Evolutionary conservation across 352 stramenopile genomes (phyloP).

Genomic region (Phytophthora pinifolia): DNA sequence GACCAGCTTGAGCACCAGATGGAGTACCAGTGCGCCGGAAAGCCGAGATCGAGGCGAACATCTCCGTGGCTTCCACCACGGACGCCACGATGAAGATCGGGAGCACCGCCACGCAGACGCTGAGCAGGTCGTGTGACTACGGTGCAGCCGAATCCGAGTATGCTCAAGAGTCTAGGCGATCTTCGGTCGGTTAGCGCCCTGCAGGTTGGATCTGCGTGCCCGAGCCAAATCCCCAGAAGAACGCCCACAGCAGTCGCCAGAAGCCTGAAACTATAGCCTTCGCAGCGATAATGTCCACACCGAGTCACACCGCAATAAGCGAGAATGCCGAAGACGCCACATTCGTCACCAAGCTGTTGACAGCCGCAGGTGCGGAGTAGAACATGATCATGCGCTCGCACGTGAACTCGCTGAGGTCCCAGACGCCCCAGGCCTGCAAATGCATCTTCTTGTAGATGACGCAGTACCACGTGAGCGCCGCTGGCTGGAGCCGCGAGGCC

Average conservation of each 20-base stretch:
- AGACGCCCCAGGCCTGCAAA: conserved; percentile 20
- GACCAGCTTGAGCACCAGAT: conserved; percentile 32
- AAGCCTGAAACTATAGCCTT: conserved; percentile 32
- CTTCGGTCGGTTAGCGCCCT: conserved; percentile 28
- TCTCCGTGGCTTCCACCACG: conserved; percentile 33
- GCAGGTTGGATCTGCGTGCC: conserved; percentile 31
- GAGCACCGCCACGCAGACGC: conserved; percentile 21
- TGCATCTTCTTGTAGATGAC: conserved; percentile 35
- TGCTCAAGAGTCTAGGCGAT: conserved; percentile 25
- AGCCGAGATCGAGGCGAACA: conserved; percentile 30
- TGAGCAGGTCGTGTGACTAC: conserved; percentile 28
- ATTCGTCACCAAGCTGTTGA: conserved; percentile 31
- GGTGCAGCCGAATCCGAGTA: conserved; percentile 29
- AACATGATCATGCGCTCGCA: conserved; percentile 29
- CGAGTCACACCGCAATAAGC: conserved; percentile 24
- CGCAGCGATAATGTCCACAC: conserved; percentile 25
- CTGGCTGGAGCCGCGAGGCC: conserved; percentile 28
- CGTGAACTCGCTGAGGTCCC: conserved; percentile 28
- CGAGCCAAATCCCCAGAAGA: conserved; percentile 31
- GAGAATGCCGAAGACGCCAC: conserved; percentile 24
- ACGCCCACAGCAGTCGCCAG: conserved; percentile 31
- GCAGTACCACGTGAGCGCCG: conserved; percentile 27
- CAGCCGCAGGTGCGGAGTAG: conserved; percentile 25
- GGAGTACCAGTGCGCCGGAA: conserved; percentile 31
- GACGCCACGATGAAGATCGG: conserved; percentile 31